Conservation (phyloP, 2,329 filamentous ascomycete genomes). For the Parascedosporium putredinis region DNA sequence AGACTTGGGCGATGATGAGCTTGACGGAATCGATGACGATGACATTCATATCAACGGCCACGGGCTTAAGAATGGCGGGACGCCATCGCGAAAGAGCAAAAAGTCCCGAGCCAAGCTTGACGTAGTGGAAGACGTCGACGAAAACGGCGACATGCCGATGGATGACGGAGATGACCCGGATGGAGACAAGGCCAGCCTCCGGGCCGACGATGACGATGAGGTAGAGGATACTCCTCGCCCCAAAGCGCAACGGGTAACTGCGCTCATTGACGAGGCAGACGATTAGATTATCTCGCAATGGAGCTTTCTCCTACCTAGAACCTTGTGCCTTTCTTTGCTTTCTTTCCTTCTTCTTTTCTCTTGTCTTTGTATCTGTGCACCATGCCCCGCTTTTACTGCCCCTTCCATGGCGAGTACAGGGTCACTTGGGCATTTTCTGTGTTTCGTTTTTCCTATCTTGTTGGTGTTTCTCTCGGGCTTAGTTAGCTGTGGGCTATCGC, state of each 20-base stretch:
- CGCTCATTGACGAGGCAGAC: background rate
- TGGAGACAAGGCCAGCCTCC: background rate
- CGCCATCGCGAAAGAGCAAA: conserved; percentile 1
- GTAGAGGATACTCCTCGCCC: conserved; percentile 1
- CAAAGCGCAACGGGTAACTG: background rate
- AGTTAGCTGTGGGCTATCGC: no score
- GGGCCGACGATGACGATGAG: background rate
- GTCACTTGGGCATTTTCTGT: no score
- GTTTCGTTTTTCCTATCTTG: no score
- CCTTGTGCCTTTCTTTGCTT: background rate
- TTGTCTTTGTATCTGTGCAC: no score
- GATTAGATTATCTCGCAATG: background rate
- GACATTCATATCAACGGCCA: conserved; percentile 16
- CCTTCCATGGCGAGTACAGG: no score
- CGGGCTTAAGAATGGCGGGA: conserved; percentile 16
- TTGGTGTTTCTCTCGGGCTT: no score
- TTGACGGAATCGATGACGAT: conserved; percentile 18
- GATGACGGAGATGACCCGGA: conserved; percentile 30
- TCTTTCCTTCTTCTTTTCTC: background rate
- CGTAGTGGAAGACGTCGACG: conserved; percentile 17
- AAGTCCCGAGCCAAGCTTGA: conserved; percentile 18
- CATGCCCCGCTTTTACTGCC: no score
- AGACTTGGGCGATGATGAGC: conserved; percentile 16
- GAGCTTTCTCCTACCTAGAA: background rate
- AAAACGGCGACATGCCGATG: conserved; percentile 29